Evolutionary conservation across 169 alveolate species (phyloP), one percentile per base, ranked within the genome.

Genomic region (Cryptosporidium canis): DNA sequence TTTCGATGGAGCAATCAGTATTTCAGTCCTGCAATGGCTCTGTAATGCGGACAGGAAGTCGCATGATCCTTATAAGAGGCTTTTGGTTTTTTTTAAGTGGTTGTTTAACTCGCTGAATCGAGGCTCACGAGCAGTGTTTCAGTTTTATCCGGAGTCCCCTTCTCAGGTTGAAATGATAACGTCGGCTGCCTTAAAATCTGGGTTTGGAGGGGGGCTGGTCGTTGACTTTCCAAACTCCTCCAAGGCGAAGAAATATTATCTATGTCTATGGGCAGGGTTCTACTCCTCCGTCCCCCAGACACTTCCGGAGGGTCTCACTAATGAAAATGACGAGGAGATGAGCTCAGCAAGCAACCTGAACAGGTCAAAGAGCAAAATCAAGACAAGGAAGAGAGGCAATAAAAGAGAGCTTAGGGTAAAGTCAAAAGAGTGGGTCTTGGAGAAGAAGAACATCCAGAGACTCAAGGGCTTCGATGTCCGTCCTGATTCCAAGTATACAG

Each of bases 151-250:
- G 4, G 98, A 96, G 6, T 95, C 96, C 63, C 96, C 98, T 16
- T 96, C 96, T 53, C 98, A 98, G 92, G 92, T 97, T 9, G 98
- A 97, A 83, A 92, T 96, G 95, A 93, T 98, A 5, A 96, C 98
- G 1, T 94, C 95, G 66, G 95, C 98, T 31, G 99, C 99, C 39
- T 91, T 96, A 85, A 96, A 95, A 85, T 92, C 95, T 64, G 98
- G 98, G 27, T 98, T 98, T 83, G 96, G 97, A 29, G 99, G 99
- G 0, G 99, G 99, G 41, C 93, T 98, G 29, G 96, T 98, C 37
- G 98, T 98, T 24, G 99, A 98, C 87, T 97, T 93, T 82, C 99
- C 99, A 4, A 95, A 98, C 87, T 96, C 98, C 47, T 91, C 98
- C 18, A 98, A 96, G 94, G 98, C 99, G 6, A 98, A 98, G 92